phyloP scores from a whole-genome alignment of 2,329 filamentous ascomycete species.

The Trichoderma breve region DNA sequence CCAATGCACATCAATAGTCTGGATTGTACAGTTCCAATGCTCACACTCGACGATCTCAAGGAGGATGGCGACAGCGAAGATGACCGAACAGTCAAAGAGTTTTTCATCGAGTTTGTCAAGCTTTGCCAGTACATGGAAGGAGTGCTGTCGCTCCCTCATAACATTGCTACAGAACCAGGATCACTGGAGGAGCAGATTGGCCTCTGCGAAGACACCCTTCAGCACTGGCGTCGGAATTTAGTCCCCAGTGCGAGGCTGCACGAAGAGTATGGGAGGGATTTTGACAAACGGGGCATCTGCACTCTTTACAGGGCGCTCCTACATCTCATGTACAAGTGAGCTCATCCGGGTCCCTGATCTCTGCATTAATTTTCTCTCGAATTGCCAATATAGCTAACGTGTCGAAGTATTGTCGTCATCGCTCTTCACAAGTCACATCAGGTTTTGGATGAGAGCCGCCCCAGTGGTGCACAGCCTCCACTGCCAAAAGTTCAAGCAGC shows the following conservation, averaged over 20 bases:
- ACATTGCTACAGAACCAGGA: not conserved
- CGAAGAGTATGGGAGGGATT: not conserved
- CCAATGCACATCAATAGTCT: constrained; percentile 26
- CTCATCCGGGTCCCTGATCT: not conserved
- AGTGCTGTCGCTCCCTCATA: constrained; percentile 21
- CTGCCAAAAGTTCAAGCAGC: constrained; percentile 18
- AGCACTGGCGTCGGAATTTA: constrained; percentile 11
- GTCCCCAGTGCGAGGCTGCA: not conserved
- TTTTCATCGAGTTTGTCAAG: constrained; percentile 25
- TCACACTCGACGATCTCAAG: constrained; percentile 21
- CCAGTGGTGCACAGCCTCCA: not conserved
- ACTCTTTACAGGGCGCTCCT: constrained; percentile 10
- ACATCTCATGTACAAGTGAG: constrained; percentile 20
- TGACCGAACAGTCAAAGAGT: constrained; percentile 22
- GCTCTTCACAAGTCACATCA: constrained; percentile 13
- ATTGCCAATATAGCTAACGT: not conserved
- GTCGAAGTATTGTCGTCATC: constrained; percentile 8
- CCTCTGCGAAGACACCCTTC: constrained; percentile 21
- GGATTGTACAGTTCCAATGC: constrained; percentile 24
- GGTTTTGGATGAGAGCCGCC: constrained; percentile 3
- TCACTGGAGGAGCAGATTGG: constrained; percentile 18
- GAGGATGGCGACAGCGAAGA: constrained; percentile 23
- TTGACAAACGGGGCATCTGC: constrained; percentile 12
- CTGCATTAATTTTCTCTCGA: not conserved
- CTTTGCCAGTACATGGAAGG: constrained; percentile 26